These are phyloP conservation scores for Albugo candida DNA, from an alignment of 352 stramenopile genomes.

Conservation along the genomic window DNA sequence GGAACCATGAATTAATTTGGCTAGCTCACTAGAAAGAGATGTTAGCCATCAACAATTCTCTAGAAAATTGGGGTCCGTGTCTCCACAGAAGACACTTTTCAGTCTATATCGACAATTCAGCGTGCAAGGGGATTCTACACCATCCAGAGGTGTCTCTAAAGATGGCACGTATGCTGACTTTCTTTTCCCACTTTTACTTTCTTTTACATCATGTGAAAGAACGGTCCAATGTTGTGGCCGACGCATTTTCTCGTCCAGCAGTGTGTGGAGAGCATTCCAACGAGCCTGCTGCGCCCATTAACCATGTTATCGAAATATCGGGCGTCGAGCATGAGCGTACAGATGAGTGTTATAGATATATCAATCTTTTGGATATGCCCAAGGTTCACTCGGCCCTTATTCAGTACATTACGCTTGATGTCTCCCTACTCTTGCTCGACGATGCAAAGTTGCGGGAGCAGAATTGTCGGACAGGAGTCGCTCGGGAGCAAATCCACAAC, in stretches of 20 bases:
- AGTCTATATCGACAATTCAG: constrained; percentile 2
- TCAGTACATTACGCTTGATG: too few species aligned
- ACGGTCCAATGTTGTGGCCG: constrained; percentile 2
- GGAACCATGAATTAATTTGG: constrained; percentile 4
- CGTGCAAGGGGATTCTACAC: neutral
- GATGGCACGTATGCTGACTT: neutral
- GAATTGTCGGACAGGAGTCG: too few species aligned
- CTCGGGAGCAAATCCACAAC: too few species aligned
- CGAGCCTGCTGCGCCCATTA: too few species aligned
- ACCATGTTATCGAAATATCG: too few species aligned
- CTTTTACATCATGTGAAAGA: neutral
- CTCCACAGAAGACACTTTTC: constrained; percentile 1
- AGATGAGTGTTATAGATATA: too few species aligned
- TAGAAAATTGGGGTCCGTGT: constrained; percentile 6
- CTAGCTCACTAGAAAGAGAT: constrained; percentile 6
- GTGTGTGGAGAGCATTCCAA: neutral
- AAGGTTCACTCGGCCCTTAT: too few species aligned
- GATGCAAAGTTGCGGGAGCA: too few species aligned
- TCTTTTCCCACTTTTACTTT: neutral
- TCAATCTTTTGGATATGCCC: too few species aligned
- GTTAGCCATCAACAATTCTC: constrained; percentile 6
- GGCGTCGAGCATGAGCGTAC: too few species aligned
- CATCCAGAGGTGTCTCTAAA: neutral
- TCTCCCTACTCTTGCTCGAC: too few species aligned
- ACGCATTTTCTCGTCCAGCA: neutral